These are phyloP conservation scores for Mycena galericulata DNA, from an alignment of 768 basidiomycete species.

Conservation along the genomic window DNA sequence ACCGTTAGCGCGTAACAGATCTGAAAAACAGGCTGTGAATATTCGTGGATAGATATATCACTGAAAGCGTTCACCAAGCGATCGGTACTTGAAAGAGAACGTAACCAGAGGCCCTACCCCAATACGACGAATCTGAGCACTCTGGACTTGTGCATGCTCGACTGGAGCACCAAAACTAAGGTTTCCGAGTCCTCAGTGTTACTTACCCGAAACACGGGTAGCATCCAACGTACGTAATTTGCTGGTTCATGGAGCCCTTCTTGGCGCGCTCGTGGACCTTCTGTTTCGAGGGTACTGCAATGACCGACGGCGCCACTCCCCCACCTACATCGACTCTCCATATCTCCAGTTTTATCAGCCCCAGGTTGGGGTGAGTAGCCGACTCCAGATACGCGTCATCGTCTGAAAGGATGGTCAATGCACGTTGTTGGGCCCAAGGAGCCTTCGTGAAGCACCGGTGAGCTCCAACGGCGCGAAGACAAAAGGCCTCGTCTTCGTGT, in stretches of 20 bases:
- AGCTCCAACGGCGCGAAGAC: slow-evolving; percentile 26
- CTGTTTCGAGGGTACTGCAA: slow-evolving; percentile 11
- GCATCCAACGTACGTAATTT: slow-evolving; percentile 20
- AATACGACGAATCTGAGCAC: slow-evolving; percentile 22
- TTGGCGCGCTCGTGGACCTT: slow-evolving; percentile 30
- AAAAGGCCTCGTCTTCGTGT: slow-evolving; percentile 22
- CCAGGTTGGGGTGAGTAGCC: slow-evolving; percentile 21
- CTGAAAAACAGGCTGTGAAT: not conserved
- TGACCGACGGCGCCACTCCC: not conserved
- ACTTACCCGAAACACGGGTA: not conserved
- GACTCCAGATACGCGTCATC: slow-evolving; percentile 31
- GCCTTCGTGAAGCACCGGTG: slow-evolving; percentile 2
- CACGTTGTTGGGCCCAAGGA: not conserved
- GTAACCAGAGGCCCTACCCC: slow-evolving; percentile 15
- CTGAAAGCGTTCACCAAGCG: slow-evolving; percentile 12
- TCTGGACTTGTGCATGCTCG: slow-evolving; percentile 19
- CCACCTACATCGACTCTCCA: slow-evolving; percentile 23
- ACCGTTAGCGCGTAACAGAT: slow-evolving; percentile 21
- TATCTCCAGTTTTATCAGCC: slow-evolving; percentile 25
- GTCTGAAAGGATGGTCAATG: slow-evolving; percentile 1
- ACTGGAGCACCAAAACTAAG: slow-evolving; percentile 27
- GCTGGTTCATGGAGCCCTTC: slow-evolving; percentile 32
- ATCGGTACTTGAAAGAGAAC: slow-evolving; percentile 33
- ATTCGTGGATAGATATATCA: not conserved
- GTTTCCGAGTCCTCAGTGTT: not conserved